Evolutionary conservation across 495 filamentous ascomycete genomes (phyloP), one percentile per base, ranked within the genome.

Genomic region (Tricharina praecox): DNA sequence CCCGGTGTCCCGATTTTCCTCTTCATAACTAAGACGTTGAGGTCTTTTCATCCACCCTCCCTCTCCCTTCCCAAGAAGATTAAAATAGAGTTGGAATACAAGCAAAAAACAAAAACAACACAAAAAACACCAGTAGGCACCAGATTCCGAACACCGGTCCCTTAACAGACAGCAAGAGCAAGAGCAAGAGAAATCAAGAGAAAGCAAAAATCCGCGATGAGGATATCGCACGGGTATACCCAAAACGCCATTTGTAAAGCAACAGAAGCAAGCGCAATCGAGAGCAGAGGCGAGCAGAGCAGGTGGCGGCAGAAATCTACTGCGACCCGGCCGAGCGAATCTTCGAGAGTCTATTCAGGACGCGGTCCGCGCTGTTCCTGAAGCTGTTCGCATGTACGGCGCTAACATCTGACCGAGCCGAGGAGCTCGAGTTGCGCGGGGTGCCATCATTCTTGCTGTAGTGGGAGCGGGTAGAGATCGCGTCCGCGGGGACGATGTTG

Each of bases 401-500:
- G 34, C 34, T 9, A 9, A 4, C 4, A 37, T 37, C 28, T 5
- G 34, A 9, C 8, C 34, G 5, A 8, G 5, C 34, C 34, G 34
- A 37, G 34, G 34, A 37, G 4, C 9, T 8, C 4, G 34, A 37
- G 8, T 7, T 9, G 4, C 7, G 7, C 34, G 34, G 15, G 7
- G 9, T 9, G 4, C 9, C 4, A 7, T 8, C 7, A 18, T 18
- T 37, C 7, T 4, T 13, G 28, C 28, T 37, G 34, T 37, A 37
- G 34, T 37, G 34, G 4, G 34, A 37, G 9, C 34, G 8, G 8
- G 34, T 37, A 4, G 34, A 9, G 16, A 37, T 37, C 34, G 34
- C 34, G 16, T 37, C 34, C 8, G 34, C 62, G 42, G 64, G 55
- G 38, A 78, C 73, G 55, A 77, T 70, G 67, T 97, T 97, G 23